Base-by-base conservation (phyloP, 1,284 basidiomycete genomes). In the Vanrija sp. region DNA sequence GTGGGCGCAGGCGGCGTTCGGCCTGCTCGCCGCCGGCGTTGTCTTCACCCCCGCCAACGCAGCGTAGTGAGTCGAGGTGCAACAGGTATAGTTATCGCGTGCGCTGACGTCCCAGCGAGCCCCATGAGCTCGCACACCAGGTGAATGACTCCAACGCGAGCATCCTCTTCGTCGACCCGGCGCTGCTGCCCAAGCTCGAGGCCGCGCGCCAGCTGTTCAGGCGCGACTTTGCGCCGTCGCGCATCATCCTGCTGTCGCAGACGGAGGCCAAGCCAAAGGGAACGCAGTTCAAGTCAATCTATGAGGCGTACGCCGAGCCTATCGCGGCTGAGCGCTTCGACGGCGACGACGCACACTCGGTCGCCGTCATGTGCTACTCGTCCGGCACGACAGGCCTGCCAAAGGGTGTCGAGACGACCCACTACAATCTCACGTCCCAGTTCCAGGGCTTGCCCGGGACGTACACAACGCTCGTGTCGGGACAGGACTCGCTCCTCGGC, bases 1-100 rank as follows among this genome's bases (percentile, higher is more conserved):
- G 23, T 89, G 84, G 81, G 84, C 86, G 0, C 75, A 86, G 43
- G 79, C 82, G 14, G 67, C 85, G 6, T 81, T 83, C 43, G 87
- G 83, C 3, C 65, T 78, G 80, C 62, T 75, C 47, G 71, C 71
- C 5, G 62, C 65, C 2, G 69, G 68, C 1, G 47, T 68, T 10
- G 54, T 69, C 9, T 64, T 69, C 7, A 71, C 71, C 3, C 71
- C 72, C 1, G 71, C 68, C 12, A 77, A 73, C 51, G 68, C 67
- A 34, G 69, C 63, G 18, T 75, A 69, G 71, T 73, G 56, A 68
- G 70, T 68, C n/a, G n/a, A n/a, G n/a, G n/a, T n/a, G n/a, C n/a
- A n/a, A n/a, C n/a, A n/a, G n/a, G n/a, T n/a, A n/a, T n/a, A n/a
- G n/a, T n/a, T n/a, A n/a, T n/a, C n/a, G n/a, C n/a, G n/a, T n/a